Evolutionary conservation across 2,329 filamentous ascomycete species (phyloP).

Genomic region (Ophiostoma ips): DNA sequence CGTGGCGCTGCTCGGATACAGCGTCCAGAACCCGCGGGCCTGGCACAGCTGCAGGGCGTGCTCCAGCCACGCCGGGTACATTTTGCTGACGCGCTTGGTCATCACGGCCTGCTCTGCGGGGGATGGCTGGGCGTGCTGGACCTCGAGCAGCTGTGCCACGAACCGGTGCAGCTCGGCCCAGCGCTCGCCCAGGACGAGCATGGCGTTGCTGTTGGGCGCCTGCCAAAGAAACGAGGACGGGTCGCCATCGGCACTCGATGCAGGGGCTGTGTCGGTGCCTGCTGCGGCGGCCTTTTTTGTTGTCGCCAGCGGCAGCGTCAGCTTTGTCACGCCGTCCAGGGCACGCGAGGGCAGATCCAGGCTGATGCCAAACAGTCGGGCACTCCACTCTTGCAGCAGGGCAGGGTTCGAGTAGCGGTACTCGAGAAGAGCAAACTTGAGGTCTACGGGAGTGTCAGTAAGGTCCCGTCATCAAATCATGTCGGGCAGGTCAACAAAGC

Average conservation of each 20-base stretch:
- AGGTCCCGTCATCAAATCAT: slow-evolving; percentile 16
- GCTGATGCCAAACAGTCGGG: slow-evolving; percentile 61
- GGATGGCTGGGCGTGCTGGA: slow-evolving; percentile 23
- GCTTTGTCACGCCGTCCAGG: slow-evolving; percentile 43
- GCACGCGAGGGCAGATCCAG: slow-evolving; percentile 56
- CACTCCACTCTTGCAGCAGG: slow-evolving; percentile 30
- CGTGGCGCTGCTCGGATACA: slow-evolving; percentile 56
- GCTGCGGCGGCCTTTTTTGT: not conserved
- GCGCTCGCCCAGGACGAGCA: slow-evolving; percentile 68
- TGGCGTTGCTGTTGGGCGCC: slow-evolving; percentile 67
- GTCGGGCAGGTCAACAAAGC: too few species aligned
- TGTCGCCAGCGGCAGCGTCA: slow-evolving; percentile 28
- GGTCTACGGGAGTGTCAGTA: slow-evolving; percentile 26
- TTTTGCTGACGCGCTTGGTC: slow-evolving; percentile 50
- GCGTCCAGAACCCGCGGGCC: slow-evolving; percentile 59
- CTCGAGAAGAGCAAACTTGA: slow-evolving; percentile 64
- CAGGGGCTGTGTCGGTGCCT: not conserved
- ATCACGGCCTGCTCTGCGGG: slow-evolving; percentile 17
- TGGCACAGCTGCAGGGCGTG: slow-evolving; percentile 64
- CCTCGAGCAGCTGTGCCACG: slow-evolving; percentile 47
- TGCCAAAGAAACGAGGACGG: slow-evolving; percentile 69
- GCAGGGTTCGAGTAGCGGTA: slow-evolving; percentile 54
- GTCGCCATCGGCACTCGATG: slow-evolving; percentile 11
- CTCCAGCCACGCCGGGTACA: slow-evolving; percentile 64
- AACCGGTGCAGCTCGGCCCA: slow-evolving; percentile 82